Evolutionary conservation across 306 rosid species (phyloP), one percentile per base, ranked within the genome.

Genomic region (Neltuma alba): DNA sequence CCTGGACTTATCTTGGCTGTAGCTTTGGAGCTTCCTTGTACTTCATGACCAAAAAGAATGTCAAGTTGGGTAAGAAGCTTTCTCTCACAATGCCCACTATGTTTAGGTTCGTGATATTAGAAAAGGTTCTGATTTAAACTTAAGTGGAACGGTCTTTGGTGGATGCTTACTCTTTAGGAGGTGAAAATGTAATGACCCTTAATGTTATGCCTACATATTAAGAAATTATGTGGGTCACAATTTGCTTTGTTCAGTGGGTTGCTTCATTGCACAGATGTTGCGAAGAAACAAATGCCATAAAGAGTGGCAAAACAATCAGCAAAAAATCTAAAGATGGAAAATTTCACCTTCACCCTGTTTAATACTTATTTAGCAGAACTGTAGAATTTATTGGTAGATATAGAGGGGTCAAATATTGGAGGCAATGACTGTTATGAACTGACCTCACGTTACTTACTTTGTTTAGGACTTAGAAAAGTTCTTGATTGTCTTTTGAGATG

Each of bases 1-100:
- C 94, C 99, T 31, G 99, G 99, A 83, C 92, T 95, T 79, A 88
- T 95, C 82, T 88, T 95, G 93, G 99, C 99, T 57, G 99, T 83
- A 95, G 99, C 86, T 95, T 95, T 88, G 99, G 99, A 64, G 99
- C 94, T 89, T 93, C 98, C 83, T 82, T 95, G 86, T 95, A 93
- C 86, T 95, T 95, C 85, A 85, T 95, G 98, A 91, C 99, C 40
- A 93, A 90, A 82, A 93, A 82, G 87, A 95, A 93, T 80, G 88
- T 91, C 37, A 95, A 95, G 85, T 79, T 91, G 79, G 99, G 99
- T 95, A 86, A 80, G 84, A 75, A 81, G 57, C 50, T 79, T 82
- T 84, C 38, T 79, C 70, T 11, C 70, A 28, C 33, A 52, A 3
- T 47, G 72, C 58, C 36, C 70, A 65, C 75, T 65, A 50, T 50